These are phyloP conservation scores for Saitozyma podzolica DNA, from an alignment of 768 basidiomycete species.

Conservation along the genomic window DNA sequence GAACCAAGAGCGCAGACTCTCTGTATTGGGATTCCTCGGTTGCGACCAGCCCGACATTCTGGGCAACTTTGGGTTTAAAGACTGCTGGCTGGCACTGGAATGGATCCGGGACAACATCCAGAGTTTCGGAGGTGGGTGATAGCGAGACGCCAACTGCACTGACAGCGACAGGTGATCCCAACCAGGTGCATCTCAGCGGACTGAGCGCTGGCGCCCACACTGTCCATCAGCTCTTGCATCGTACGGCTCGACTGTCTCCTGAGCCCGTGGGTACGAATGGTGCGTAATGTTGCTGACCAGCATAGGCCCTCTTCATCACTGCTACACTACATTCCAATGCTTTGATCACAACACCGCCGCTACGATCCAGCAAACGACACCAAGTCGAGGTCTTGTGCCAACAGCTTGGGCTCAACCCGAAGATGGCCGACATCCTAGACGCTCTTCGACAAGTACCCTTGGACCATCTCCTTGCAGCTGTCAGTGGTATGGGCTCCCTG, in stretches of 20 bases:
- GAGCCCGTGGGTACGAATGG: conserved; percentile 44
- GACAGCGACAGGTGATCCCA: conserved; percentile 46
- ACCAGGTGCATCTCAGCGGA: conserved; percentile 65
- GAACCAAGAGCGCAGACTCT: conserved; percentile 51
- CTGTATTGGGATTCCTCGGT: conserved; percentile 76
- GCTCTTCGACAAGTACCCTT: conserved; percentile 62
- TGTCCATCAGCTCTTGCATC: conserved; percentile 71
- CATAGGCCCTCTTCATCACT: conserved; percentile 65
- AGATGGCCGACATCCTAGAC: conserved; percentile 58
- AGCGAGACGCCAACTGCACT: neutral
- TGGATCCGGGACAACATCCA: conserved; percentile 71
- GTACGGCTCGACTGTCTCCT: conserved; percentile 64
- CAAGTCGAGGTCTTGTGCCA: conserved; percentile 68
- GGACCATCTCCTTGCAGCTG: conserved; percentile 60
- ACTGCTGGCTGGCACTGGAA: conserved; percentile 72
- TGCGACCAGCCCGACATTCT: conserved; percentile 63
- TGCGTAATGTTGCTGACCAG: conserved; percentile 5
- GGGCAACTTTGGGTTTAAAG: conserved; percentile 82
- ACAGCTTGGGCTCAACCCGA: conserved; percentile 62
- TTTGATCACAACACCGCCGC: conserved; percentile 66
- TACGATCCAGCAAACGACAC: conserved; percentile 60
- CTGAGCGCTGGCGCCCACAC: conserved; percentile 75
- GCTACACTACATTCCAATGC: conserved; percentile 74
- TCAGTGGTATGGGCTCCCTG: conserved; percentile 61
- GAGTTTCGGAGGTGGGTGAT: conserved; percentile 64